A percentile compares a stretch with the other conserved stretches of the same genome.
Evolutionary conservation across 2,329 filamentous ascomycete genomes (phyloP).

Genomic region (Monilinia aucupariae): DNA sequence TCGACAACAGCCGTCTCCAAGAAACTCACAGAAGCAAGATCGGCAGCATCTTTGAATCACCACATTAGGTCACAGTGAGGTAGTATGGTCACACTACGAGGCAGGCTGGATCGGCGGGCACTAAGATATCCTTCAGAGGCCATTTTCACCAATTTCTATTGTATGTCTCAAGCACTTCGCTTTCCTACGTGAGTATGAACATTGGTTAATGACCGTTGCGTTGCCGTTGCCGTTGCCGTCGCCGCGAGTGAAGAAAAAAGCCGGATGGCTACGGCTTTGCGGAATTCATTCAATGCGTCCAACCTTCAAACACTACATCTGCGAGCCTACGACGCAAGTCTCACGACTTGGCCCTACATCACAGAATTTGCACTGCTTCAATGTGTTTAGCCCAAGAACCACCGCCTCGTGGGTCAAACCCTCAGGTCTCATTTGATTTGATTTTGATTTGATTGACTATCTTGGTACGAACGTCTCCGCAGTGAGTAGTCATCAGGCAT

Average conservation of each 20-base stretch:
- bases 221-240: not conserved
- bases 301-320: not conserved
- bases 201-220: not conserved
- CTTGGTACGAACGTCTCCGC: constrained; percentile 8
- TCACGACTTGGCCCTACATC: not conserved
- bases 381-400: not conserved
- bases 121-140: not conserved
- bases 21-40: constrained; percentile 10
- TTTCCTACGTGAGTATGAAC: not conserved
- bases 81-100: constrained; percentile 2
- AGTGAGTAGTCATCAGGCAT: constrained; percentile 1
- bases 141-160: not conserved
- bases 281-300: not conserved
- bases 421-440: no score
- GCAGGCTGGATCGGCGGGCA: not conserved
- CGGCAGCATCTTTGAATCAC: constrained; percentile 12
- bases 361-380: not conserved
- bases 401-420: constrained; percentile 10
- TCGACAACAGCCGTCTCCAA: constrained; percentile 7
- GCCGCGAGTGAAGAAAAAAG: not conserved
- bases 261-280: not conserved
- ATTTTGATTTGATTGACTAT: constrained; percentile 4
- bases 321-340: not conserved
- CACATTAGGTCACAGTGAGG: constrained; percentile 4
- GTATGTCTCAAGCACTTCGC: not conserved